These are phyloP conservation scores for Laguncularia racemosa DNA, from an alignment of 345 rosid species.

Conservation along the genomic window DNA sequence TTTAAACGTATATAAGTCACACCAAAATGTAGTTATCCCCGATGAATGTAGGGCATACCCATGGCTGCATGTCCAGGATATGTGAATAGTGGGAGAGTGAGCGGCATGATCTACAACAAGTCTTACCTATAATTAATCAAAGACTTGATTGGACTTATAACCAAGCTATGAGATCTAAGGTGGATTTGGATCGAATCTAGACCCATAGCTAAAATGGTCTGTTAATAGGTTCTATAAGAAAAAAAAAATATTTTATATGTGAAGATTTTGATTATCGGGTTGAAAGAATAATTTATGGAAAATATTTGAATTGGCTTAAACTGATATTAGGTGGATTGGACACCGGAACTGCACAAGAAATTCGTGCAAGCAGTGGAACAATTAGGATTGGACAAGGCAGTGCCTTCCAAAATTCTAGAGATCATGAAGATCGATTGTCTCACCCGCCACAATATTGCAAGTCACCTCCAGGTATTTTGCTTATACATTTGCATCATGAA, in stretches of 20 bases:
- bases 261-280: background rate
- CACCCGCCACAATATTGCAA: slow-evolving; percentile 95
- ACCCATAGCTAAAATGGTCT: too few relatives aligned
- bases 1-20: too few relatives aligned
- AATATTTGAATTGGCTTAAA: slow-evolving; percentile 11
- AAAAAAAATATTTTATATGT: background rate
- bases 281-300: background rate
- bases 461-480: slow-evolving; percentile 80
- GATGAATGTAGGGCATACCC: too few relatives aligned
- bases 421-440: slow-evolving; percentile 83
- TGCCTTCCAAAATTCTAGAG: slow-evolving; percentile 89
- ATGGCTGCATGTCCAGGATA: too few relatives aligned
- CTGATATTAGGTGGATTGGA: slow-evolving; percentile 83
- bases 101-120: too few relatives aligned
- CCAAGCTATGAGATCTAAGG: too few relatives aligned
- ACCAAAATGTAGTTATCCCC: too few relatives aligned
- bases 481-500: background rate
- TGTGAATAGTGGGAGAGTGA: too few relatives aligned
- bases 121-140: too few relatives aligned
- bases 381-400: slow-evolving; percentile 93
- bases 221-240: too few relatives aligned
- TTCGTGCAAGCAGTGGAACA: slow-evolving; percentile 97
- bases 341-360: slow-evolving; percentile 83
- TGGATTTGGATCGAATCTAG: too few relatives aligned
- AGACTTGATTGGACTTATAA: too few relatives aligned